Conservation (phyloP, 495 filamentous ascomycete species). For the Xylaria palmicola region DNA sequence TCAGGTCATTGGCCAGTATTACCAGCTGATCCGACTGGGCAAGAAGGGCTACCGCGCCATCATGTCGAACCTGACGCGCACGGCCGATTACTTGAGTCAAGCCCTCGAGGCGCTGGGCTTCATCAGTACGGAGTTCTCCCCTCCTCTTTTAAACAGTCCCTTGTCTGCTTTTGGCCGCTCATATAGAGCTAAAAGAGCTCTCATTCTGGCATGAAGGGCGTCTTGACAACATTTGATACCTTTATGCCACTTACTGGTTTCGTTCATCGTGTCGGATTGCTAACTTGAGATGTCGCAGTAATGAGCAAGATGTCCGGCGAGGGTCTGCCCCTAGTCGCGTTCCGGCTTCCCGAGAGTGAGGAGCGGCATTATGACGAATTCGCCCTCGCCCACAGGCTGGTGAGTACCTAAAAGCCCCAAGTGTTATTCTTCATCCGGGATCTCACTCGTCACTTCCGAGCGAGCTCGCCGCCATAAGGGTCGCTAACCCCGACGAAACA, state of each 20-base stretch:
- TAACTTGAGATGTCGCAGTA: neutral
- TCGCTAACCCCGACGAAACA: neutral
- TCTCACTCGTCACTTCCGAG: neutral
- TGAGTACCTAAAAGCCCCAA: neutral
- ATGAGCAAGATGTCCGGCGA: slow-evolving; percentile 64
- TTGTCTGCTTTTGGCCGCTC: too few species aligned
- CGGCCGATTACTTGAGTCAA: slow-evolving; percentile 73
- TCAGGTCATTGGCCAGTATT: slow-evolving; percentile 94
- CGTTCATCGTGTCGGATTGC: neutral
- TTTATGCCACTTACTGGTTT: too few species aligned
- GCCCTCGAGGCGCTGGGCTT: slow-evolving; percentile 72
- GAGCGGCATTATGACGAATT: slow-evolving; percentile 76
- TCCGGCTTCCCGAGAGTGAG: slow-evolving; percentile 60
- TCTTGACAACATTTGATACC: too few species aligned
- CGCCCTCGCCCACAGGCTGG: slow-evolving; percentile 72
- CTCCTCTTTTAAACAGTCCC: too few species aligned
- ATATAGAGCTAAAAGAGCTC: too few species aligned
- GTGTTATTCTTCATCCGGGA: too few species aligned
- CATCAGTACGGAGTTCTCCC: slow-evolving; percentile 59
- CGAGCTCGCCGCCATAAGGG: too few species aligned
- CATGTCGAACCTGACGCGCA: slow-evolving; percentile 84
- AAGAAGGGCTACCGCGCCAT: slow-evolving; percentile 84
- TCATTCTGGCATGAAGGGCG: too few species aligned
- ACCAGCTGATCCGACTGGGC: slow-evolving; percentile 88
- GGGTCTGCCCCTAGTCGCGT: slow-evolving; percentile 84